Evolutionary conservation across 345 rosid genomes (phyloP).

Genomic region (Acer saccharum): DNA sequence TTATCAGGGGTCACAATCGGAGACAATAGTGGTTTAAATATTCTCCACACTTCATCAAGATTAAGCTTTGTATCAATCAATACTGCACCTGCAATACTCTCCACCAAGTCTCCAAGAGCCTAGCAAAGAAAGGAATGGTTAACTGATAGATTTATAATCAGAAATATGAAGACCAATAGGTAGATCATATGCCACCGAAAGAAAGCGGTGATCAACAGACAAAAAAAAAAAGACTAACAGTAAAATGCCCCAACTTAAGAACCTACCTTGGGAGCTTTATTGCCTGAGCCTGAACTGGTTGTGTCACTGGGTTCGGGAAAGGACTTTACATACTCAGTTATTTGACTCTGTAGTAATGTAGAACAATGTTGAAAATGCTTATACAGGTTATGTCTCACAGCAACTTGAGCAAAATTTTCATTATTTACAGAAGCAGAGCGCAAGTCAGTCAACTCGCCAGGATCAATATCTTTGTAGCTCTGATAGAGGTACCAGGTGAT

Average conservation of each 20-base stretch:
- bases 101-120: conserved; percentile 94
- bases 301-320: conserved; percentile 41
- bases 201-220: neutral
- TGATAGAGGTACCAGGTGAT: conserved; percentile 79
- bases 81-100: conserved; percentile 87
- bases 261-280: conserved; percentile 81
- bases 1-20: conserved; percentile 84
- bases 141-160: conserved; percentile 5
- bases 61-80: conserved; percentile 69
- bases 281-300: conserved; percentile 32
- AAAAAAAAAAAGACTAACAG: neutral
- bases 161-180: neutral
- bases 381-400: conserved; percentile 54
- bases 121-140: conserved; percentile 26
- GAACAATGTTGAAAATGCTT: conserved; percentile 66
- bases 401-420: conserved; percentile 80
- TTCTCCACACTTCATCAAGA: conserved; percentile 77
- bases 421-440: conserved; percentile 88
- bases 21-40: conserved; percentile 70
- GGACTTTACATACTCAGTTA: conserved; percentile 55
- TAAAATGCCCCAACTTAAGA: neutral
- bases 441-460: conserved; percentile 89
- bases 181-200: neutral
- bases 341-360: conserved; percentile 48
- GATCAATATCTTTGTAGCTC: conserved; percentile 59